phyloP scores from a whole-genome alignment of 331 rosid species.

The Phaseolus coccineus region DNA sequence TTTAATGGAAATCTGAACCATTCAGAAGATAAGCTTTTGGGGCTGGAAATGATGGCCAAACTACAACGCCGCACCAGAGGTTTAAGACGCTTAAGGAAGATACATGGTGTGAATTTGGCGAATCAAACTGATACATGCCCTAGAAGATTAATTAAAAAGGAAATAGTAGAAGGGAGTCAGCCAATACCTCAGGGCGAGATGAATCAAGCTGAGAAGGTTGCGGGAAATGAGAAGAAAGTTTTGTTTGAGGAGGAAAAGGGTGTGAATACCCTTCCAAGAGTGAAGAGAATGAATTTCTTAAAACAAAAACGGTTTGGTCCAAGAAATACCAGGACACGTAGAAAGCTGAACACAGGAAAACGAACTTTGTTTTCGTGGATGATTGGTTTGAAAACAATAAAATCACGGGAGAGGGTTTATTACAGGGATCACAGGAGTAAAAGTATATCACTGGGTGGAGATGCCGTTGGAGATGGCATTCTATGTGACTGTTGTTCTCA shows the following conservation, averaged over 20 bases:
- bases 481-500: conserved; percentile 65
- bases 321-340: background rate
- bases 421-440: conserved; percentile 56
- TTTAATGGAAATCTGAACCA: background rate
- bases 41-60: background rate
- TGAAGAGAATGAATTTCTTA: too few relatives aligned
- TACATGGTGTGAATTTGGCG: conserved; percentile 18
- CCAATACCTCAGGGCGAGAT: background rate
- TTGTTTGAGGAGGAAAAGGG: background rate
- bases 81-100: too few relatives aligned
- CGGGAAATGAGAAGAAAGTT: background rate
- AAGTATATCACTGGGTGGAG: conserved; percentile 53
- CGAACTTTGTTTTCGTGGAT: conserved; percentile 71
- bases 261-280: background rate
- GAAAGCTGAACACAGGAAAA: conserved; percentile 37
- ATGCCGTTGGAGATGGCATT: conserved; percentile 60
- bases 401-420: conserved; percentile 55
- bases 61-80: background rate
- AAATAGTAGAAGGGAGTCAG: too few relatives aligned
- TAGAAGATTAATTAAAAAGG: background rate
- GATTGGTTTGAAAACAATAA: conserved; percentile 64
- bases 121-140: background rate
- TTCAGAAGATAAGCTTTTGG: background rate
- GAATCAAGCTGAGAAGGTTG: background rate
- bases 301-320: too few relatives aligned